Conservation (phyloP, 352 stramenopile species). For the Pilasporangium apinafurcum region DNA sequence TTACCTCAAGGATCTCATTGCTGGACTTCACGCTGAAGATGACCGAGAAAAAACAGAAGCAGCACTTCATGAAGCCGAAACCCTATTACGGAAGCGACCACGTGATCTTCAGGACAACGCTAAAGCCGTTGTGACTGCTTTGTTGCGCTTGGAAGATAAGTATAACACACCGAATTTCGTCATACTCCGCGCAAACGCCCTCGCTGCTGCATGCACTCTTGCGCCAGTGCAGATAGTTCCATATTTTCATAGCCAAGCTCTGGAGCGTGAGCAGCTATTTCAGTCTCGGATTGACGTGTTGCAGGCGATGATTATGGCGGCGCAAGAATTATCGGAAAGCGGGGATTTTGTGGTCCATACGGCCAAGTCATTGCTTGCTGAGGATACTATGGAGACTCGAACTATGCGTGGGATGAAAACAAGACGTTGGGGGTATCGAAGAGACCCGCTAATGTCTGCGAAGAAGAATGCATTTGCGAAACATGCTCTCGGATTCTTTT, state of each 20-base stretch:
- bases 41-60: conserved; percentile 48
- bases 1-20: conserved; percentile 69
- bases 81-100: conserved; percentile 40
- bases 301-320: conserved; percentile 40
- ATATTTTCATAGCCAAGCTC: conserved; percentile 51
- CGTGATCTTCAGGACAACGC: conserved; percentile 61
- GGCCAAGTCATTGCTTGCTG: conserved; percentile 35
- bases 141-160: conserved; percentile 72
- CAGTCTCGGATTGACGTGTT: conserved; percentile 67
- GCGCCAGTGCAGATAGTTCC: conserved; percentile 35
- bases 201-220: conserved; percentile 40
- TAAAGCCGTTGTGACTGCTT: conserved; percentile 34
- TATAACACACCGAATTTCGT: conserved; percentile 56
- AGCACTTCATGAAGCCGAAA: conserved; percentile 47
- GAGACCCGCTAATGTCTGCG: conserved; percentile 28
- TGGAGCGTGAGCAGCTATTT: conserved; percentile 70
- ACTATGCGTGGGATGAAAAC: conserved; percentile 59
- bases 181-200: conserved; percentile 29
- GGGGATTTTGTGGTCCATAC: conserved; percentile 18
- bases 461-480: conserved; percentile 66
- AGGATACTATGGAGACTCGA: conserved; percentile 30
- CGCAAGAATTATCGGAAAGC: conserved; percentile 60
- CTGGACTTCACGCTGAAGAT: conserved; percentile 43
- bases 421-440: conserved; percentile 60
- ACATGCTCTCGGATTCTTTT: conserved; percentile 62